Percentiles rank a stretch among this genome's conserved stretches.
phyloP scores from a whole-genome alignment of 2,329 filamentous ascomycete genomes.

The Endocalyx cinctus region DNA sequence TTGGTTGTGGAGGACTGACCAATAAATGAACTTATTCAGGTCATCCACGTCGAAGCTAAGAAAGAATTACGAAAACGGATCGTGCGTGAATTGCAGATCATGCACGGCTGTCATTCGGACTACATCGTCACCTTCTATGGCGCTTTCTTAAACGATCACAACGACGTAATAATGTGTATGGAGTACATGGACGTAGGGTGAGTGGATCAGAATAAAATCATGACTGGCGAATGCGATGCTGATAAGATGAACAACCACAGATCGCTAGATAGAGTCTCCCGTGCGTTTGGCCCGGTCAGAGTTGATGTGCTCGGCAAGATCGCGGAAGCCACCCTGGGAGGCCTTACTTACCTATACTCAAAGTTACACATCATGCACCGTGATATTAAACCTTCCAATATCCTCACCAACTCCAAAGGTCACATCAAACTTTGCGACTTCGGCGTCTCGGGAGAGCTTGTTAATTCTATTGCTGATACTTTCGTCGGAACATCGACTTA shows the following conservation, averaged over 20 bases:
- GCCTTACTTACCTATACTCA: slow-evolving; percentile 90
- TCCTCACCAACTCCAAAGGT: slow-evolving; percentile 89
- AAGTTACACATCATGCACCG: slow-evolving; percentile 98
- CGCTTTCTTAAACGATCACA: slow-evolving; percentile 91
- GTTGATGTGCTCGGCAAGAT: slow-evolving; percentile 98
- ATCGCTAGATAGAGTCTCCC: slow-evolving; percentile 87
- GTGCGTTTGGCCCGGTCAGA: slow-evolving; percentile 88
- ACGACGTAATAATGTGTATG: slow-evolving; percentile 99
- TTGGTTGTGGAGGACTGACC: no score
- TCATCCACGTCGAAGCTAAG: slow-evolving; percentile 97
- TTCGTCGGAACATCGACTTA: slow-evolving; percentile 99
- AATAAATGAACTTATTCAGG: slow-evolving; percentile 44
- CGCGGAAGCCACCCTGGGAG: slow-evolving; percentile 88
- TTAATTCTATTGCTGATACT: slow-evolving; percentile 96
- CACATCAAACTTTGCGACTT: slow-evolving; percentile 98
- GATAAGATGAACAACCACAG: slow-evolving; percentile 45
- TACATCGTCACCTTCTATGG: slow-evolving; percentile 98
- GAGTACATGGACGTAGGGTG: slow-evolving; percentile 99
- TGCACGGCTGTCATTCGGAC: slow-evolving; percentile 95
- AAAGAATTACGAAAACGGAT: slow-evolving; percentile 96
- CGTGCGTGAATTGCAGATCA: slow-evolving; percentile 93
- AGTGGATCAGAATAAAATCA: slow-evolving; percentile 31
- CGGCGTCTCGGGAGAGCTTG: slow-evolving; percentile 94
- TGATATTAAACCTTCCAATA: slow-evolving; percentile 98
- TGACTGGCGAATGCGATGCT: slow-evolving; percentile 12